These are phyloP conservation scores for Botrytis deweyae DNA, from an alignment of 2,329 filamentous ascomycete genomes.

Conservation along the genomic window DNA sequence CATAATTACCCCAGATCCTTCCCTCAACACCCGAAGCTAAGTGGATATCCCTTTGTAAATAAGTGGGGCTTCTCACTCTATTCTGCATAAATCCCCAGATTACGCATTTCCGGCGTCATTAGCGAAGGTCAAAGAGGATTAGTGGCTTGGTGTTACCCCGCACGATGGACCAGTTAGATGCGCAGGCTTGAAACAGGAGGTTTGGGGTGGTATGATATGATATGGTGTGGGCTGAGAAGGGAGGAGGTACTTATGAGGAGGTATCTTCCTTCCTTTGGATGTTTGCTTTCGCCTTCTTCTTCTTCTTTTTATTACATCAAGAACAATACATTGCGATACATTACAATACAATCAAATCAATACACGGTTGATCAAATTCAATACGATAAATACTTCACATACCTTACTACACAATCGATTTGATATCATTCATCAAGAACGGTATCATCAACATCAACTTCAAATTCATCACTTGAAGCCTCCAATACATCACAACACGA, in stretches of 20 bases:
- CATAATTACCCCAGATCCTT: conserved; percentile 15
- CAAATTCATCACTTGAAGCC: neutral
- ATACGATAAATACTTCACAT: neutral
- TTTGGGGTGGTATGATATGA: neutral
- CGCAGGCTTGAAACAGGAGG: neutral
- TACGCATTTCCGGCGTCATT: neutral
- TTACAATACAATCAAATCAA: neutral
- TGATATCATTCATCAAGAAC: neutral
- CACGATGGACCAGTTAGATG: neutral
- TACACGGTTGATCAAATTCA: neutral
- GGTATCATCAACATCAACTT: neutral
- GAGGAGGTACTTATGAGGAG: neutral
- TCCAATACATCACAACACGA: neutral
- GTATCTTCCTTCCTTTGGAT: neutral
- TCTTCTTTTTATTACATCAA: neutral
- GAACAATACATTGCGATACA: neutral
- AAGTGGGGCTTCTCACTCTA: neutral
- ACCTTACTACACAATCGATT: neutral
- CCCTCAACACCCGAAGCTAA: neutral
- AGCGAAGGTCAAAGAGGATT: neutral
- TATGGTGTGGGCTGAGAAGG: neutral
- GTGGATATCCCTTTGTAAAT: neutral
- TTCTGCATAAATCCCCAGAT: conserved; percentile 4
- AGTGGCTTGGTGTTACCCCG: conserved; percentile 6
- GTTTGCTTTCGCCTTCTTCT: neutral